phyloP scores from a whole-genome alignment of 2,329 filamentous ascomycete genomes.

The Leptosphaerulina australis region DNA sequence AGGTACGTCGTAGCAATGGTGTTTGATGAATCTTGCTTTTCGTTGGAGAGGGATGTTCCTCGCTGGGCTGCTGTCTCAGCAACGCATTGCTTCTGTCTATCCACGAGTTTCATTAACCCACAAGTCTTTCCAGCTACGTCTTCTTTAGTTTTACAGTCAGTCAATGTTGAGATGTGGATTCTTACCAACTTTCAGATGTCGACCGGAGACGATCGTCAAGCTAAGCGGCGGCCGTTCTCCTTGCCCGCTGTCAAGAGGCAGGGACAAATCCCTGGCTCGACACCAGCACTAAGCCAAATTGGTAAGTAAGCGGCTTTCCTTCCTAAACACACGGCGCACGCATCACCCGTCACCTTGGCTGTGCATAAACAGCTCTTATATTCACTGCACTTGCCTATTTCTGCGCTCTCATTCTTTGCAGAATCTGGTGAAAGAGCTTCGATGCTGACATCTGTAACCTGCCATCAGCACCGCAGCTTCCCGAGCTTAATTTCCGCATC shows the following conservation, averaged over 20 bases:
- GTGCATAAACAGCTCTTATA: slow-evolving; percentile 29
- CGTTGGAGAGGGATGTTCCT: slow-evolving; percentile 16
- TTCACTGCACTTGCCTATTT: slow-evolving; percentile 17
- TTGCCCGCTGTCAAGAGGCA: slow-evolving; percentile 16
- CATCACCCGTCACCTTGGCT: slow-evolving; percentile 24
- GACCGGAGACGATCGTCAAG: slow-evolving; percentile 2
- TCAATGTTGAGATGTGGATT: slow-evolving; percentile 12
- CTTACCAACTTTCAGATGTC: slow-evolving; percentile 14
- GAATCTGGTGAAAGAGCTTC: slow-evolving; percentile 14
- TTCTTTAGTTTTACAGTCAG: neutral
- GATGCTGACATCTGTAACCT: slow-evolving; percentile 25
- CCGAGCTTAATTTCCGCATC: slow-evolving; percentile 28
- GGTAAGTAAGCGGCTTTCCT: slow-evolving; percentile 19
- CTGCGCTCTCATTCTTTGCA: slow-evolving; percentile 9
- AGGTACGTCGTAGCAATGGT: slow-evolving; percentile 11
- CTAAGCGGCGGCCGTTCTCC: slow-evolving; percentile 7
- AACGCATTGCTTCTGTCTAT: slow-evolving; percentile 17
- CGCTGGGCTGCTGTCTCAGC: slow-evolving; percentile 23
- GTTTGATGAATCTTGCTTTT: slow-evolving; percentile 13
- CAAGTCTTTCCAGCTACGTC: neutral
- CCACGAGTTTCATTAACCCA: slow-evolving; percentile 1
- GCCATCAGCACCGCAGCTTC: slow-evolving; percentile 28
- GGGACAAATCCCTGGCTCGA: slow-evolving; percentile 3
- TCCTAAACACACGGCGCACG: slow-evolving; percentile 29
- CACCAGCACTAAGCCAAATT: slow-evolving; percentile 14